Evolutionary conservation across 1,139 yeast genomes (phyloP), one percentile per base, ranked within the genome.

Genomic region (Lodderomyces theae): DNA sequence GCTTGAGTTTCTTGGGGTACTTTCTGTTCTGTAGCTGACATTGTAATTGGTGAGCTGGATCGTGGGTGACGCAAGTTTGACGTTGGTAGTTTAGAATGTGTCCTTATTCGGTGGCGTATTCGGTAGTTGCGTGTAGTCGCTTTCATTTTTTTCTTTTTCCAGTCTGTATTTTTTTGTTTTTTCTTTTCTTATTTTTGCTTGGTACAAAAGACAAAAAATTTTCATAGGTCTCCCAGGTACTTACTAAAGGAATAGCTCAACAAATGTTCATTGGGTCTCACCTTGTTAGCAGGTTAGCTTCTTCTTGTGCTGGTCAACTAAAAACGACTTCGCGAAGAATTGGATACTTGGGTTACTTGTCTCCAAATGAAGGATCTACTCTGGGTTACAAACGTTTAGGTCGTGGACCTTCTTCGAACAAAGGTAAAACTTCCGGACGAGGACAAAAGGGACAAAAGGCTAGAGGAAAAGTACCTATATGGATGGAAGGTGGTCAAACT

Each of bases 401-500:
- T 62, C 82, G 99, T 69, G 98, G 98, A 66, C 96, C 96, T 29
- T 92, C 96, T 25, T 84, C 95, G 35, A 95, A 95, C 12, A 70
- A 72, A 51, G 95, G 99, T 69, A 89, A 90, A 64, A 92, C 97
- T 2, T 81, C 97, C 3, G 96, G 96, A 38, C 79, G 98, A 61
- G 99, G 99, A 72, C 96, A 88, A 59, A 94, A 51, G 67, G 99
- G 99, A 79, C 98, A 92, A 63, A 90, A 90, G 67, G 97, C 97
- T 11, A 80, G 97, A 66, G 87, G 92, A 28, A 79, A 82, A 40
- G 94, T 90, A 17, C 92, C 90, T 44, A 79, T 85, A 48, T 88
- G 95, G 92, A 87, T 90, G 61, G 98, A 92, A 71, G 99, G 99
- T 78, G 98, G 98, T 58, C 99, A 92, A 62, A 92, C 98, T 1